A percentile compares a stretch with the other conserved stretches of the same genome.
phyloP scores from a whole-genome alignment of 768 basidiomycete genomes.

The Kwoniella mangroviensis region DNA sequence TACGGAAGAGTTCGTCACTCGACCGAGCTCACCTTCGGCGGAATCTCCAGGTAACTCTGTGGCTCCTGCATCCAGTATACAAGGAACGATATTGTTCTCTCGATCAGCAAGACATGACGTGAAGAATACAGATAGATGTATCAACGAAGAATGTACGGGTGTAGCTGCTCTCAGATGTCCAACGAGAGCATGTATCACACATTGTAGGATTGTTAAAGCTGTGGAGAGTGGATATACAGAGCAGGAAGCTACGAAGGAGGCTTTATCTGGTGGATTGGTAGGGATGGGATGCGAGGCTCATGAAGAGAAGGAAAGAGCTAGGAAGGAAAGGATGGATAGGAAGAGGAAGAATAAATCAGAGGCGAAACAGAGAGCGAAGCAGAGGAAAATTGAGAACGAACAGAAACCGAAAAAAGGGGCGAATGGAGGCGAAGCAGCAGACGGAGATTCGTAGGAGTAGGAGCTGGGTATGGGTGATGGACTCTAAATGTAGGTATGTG shows the following conservation, averaged over 20 bases:
- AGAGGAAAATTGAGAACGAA: constrained; percentile 12
- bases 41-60: constrained; percentile 6
- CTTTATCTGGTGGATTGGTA: constrained; percentile 39
- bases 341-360: constrained; percentile 45
- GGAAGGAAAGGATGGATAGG: constrained; percentile 44
- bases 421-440: neutral
- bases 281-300: constrained; percentile 57
- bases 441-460: neutral
- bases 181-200: constrained; percentile 49
- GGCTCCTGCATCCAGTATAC: constrained; percentile 17
- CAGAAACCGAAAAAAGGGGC: neutral
- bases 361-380: constrained; percentile 28
- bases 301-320: constrained; percentile 54
- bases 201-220: constrained; percentile 49
- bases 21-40: constrained; percentile 20
- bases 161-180: constrained; percentile 51
- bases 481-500: no score
- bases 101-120: constrained; percentile 12
- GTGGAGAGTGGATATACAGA: constrained; percentile 37
- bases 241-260: constrained; percentile 36
- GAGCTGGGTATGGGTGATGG: neutral
- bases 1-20: constrained; percentile 27
- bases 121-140: constrained; percentile 16
- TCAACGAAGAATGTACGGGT: constrained; percentile 33
- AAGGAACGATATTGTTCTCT: constrained; percentile 10